Conservation (phyloP, 176 grass and related monocot species). For the Triticum timopheevii region DNA sequence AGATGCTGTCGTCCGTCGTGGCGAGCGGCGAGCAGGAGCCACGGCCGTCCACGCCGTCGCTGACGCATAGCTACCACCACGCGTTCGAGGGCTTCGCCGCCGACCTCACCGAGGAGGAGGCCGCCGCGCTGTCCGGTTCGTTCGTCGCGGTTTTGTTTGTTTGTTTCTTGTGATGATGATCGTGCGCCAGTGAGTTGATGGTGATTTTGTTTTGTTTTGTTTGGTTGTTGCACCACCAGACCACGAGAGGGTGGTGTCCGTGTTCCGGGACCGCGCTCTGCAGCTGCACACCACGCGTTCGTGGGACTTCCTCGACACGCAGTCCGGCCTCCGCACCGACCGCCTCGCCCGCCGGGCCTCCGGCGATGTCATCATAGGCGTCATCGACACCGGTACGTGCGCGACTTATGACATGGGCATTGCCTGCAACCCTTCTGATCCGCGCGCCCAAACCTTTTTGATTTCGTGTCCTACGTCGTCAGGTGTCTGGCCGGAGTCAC, state of each 20-base stretch:
- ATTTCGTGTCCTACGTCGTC: background rate
- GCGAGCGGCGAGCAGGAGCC: constrained; percentile 56
- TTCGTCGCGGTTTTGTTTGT: background rate
- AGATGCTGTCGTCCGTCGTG: constrained; percentile 82
- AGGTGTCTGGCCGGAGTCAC: constrained; percentile 92
- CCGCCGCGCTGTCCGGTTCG: constrained; percentile 72
- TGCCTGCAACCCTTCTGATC: background rate
- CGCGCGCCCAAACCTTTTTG: no score
- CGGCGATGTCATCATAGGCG: constrained; percentile 74
- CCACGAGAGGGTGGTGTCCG: constrained; percentile 73
- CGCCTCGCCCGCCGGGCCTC: constrained; percentile 66
- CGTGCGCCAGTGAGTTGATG: background rate
- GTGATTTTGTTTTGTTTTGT: no score
- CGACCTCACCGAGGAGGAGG: constrained; percentile 79
- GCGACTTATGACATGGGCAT: background rate
- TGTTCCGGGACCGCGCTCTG: constrained; percentile 74
- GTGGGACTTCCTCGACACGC: constrained; percentile 81
- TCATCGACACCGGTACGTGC: constrained; percentile 69
- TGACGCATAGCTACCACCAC: constrained; percentile 91
- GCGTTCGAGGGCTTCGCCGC: constrained; percentile 84
- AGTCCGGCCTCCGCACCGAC: constrained; percentile 64
- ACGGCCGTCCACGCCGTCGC: constrained; percentile 20
- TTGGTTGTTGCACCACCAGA: constrained; percentile 24
- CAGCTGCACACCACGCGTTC: constrained; percentile 95
- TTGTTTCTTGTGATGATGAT: background rate